Evolutionary conservation across 306 rosid genomes (phyloP).

Genomic region (Castanea crenata): DNA sequence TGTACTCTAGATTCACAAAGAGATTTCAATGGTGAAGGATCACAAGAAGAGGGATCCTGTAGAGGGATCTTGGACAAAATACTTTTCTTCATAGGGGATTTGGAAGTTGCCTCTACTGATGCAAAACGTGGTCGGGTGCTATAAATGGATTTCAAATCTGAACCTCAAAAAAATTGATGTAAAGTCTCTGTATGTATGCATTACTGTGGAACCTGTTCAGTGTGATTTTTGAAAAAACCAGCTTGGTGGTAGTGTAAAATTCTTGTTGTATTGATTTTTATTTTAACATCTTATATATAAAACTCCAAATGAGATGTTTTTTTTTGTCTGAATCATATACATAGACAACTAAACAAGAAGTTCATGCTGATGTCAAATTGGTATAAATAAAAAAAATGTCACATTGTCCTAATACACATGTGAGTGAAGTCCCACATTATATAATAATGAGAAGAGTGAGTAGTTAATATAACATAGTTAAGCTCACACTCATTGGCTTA

Average conservation of each 20-base stretch:
- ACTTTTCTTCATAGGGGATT: slow-evolving; percentile 75
- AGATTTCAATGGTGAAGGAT: slow-evolving; percentile 29
- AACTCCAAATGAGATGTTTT: not conserved
- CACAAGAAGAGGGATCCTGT: slow-evolving; percentile 43
- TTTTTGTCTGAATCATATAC: not conserved
- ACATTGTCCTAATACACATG: too few species aligned
- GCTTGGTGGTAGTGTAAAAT: not conserved
- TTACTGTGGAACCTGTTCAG: not conserved
- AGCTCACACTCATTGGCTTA: too few species aligned
- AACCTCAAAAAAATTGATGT: not conserved
- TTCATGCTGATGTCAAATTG: not conserved
- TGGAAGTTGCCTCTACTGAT: slow-evolving; percentile 68
- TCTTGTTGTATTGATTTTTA: not conserved
- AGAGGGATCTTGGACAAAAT: slow-evolving; percentile 69
- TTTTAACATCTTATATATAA: not conserved
- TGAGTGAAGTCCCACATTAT: too few species aligned
- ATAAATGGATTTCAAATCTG: slow-evolving; percentile 17
- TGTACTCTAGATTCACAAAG: slow-evolving; percentile 24
- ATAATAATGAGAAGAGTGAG: too few species aligned
- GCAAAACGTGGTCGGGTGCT: slow-evolving; percentile 55
- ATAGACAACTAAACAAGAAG: not conserved
- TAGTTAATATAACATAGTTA: too few species aligned
- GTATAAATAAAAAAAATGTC: too few species aligned
- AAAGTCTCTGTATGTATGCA: slow-evolving; percentile 23
- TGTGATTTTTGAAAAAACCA: not conserved